Evolutionary conservation across 768 basidiomycete genomes (phyloP).

Genomic region (Pulveroboletus ravenelii): DNA sequence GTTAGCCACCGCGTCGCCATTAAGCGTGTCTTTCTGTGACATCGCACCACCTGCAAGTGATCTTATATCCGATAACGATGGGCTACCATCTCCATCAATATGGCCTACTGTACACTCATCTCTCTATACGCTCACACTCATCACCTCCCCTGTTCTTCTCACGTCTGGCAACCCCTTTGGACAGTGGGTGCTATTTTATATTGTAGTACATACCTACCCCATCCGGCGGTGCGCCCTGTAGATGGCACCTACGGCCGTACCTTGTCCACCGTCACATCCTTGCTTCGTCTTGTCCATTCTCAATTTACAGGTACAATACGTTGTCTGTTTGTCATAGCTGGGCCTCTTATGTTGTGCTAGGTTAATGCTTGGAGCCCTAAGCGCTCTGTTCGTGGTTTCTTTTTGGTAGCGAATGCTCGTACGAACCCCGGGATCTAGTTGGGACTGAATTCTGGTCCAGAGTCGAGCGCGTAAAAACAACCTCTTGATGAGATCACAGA

Average conservation of each 20-base stretch:
- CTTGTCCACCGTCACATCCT: neutral
- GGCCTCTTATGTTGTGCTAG: neutral
- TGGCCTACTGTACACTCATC: neutral
- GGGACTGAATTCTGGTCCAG: neutral
- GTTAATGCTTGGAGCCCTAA: neutral
- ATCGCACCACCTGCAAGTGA: neutral
- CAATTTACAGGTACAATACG: neutral
- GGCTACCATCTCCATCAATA: neutral
- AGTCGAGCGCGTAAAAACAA: neutral
- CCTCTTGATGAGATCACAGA: neutral
- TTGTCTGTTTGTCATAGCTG: neutral
- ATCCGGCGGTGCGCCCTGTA: neutral
- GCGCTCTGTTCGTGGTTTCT: neutral
- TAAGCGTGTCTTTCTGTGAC: neutral
- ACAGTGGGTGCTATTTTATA: neutral
- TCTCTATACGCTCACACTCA: neutral
- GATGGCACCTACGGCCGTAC: neutral
- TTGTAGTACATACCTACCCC: neutral
- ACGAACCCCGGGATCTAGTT: neutral
- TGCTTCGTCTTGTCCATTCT: neutral
- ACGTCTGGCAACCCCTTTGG: neutral
- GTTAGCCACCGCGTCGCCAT: neutral
- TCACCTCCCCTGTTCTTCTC: neutral
- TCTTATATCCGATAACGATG: neutral
- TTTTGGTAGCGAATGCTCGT: neutral